Base-by-base conservation (phyloP, 768 basidiomycete genomes). In the Suillus sp. region DNA sequence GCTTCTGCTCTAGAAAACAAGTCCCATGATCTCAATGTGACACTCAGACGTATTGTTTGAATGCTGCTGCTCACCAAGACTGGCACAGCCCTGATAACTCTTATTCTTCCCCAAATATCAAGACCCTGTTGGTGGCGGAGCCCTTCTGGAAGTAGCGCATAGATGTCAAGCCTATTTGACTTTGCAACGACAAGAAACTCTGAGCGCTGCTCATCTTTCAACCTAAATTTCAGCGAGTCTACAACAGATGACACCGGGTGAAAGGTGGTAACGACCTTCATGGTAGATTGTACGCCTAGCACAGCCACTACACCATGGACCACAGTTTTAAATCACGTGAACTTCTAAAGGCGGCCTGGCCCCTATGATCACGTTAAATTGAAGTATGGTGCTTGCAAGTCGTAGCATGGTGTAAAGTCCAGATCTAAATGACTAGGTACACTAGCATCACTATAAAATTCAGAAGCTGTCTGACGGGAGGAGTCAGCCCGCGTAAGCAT, bases 121-220 rank as follows among this genome's bases (percentile, higher is more conserved):
- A 86, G 67, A 34, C 78, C 77, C 65, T 85, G 87, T 71, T 90
- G 85, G 50, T 81, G 77, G 43, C 79, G 79, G 43, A 92, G 80
- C 1, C 90, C 90, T 60, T 85, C 81, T 9, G 84, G 77, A 42
- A 78, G 81, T 6, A 92, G 70, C 8, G 89, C 87, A 69, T 85
- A 91, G 43, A 93, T 81, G 62, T 92, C 87, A 22, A 95, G 68
- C 62, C 80, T 80, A 71, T 87, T 85, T 7, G 84, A 73, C 71
- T 90, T 92, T 11, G 86, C 88, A 40, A 92, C 80, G 32, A 89
- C 85, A 40, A 94, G 83, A 70, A 88, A 84, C 50, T 91, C 86
- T 11, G 83, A 74, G 51, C 79, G 78, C 8, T 69, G 59, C 66
- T 81, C 76, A 8, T 83, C 73, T 3, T 82, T 75, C n/a, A 94